Conservation (phyloP, 2,329 filamentous ascomycete species). For the Pseudogymnoascus sp. region DNA sequence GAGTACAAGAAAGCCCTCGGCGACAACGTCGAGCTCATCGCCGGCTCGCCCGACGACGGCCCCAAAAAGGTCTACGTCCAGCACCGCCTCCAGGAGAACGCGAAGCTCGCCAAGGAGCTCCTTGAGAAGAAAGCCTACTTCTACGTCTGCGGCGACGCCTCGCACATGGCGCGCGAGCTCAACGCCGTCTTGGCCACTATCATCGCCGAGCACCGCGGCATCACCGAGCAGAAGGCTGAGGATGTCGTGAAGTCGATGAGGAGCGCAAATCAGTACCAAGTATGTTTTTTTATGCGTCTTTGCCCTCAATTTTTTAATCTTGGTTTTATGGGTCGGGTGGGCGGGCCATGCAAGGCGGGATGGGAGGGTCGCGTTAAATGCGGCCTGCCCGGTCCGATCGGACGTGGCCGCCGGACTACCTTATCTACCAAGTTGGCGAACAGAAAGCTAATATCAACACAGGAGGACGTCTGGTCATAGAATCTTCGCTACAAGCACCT, state of each 20-base stretch:
- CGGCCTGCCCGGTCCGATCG: background rate
- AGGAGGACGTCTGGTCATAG: conserved; percentile 70
- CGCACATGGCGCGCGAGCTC: conserved; percentile 93
- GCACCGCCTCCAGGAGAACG: conserved; percentile 77
- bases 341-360: background rate
- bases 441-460: conserved; percentile 11
- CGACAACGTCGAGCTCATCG: conserved; percentile 84
- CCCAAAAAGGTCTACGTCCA: conserved; percentile 94
- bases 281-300: conserved; percentile 31
- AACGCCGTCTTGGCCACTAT: conserved; percentile 83
- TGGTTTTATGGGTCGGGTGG: background rate
- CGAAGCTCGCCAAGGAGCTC: conserved; percentile 79
- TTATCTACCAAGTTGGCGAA: background rate
- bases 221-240: conserved; percentile 82
- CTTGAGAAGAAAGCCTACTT: conserved; percentile 85
- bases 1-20: conserved; percentile 77
- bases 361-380: background rate
- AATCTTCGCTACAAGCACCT: background rate
- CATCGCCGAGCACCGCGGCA: conserved; percentile 73
- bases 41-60: too few species aligned
- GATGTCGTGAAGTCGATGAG: conserved; percentile 98
- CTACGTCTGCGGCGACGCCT: conserved; percentile 96
- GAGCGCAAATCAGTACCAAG: conserved; percentile 92
- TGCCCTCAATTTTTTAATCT: background rate
- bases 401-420: background rate